Conservation (phyloP, 1,284 basidiomycete genomes). For the Ustilago shanxiensis region DNA sequence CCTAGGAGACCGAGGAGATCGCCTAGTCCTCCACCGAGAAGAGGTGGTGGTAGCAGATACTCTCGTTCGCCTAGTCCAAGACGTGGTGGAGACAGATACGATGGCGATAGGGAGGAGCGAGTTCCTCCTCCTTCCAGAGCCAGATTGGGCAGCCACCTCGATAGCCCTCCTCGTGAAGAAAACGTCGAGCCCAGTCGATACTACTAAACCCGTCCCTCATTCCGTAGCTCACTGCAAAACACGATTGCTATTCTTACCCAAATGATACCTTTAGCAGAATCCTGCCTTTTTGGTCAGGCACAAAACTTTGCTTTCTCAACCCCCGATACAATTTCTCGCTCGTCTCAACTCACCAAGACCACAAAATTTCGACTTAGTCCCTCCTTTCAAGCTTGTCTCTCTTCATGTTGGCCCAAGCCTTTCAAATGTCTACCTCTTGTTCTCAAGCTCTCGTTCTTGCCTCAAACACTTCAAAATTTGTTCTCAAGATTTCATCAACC, state of each 20-base stretch:
- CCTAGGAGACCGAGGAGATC: slow-evolving; percentile 38
- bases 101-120: slow-evolving; percentile 34
- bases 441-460: slow-evolving; percentile 6
- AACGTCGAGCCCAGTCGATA: slow-evolving; percentile 50
- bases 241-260: not conserved
- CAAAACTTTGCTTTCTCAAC: too few species aligned
- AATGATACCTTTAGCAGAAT: not conserved
- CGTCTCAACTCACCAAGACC: too few species aligned
- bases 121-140: slow-evolving; percentile 32
- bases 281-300: too few species aligned
- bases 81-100: slow-evolving; percentile 25
- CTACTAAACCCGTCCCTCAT: slow-evolving; percentile 10
- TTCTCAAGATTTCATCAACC: not conserved
- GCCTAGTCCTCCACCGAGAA: slow-evolving; percentile 39
- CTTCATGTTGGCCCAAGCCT: not conserved
- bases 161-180: slow-evolving; percentile 52
- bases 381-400: too few species aligned
- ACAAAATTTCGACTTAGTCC: too few species aligned
- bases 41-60: slow-evolving; percentile 26
- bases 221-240: not conserved
- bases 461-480: not conserved
- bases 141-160: slow-evolving; percentile 49
- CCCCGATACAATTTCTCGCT: too few species aligned
- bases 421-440: not conserved
- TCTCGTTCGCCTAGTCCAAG: slow-evolving; percentile 51